Evolutionary conservation across 306 rosid species (phyloP), one percentile per base, ranked within the genome.

Genomic region (Vigna angularis): DNA sequence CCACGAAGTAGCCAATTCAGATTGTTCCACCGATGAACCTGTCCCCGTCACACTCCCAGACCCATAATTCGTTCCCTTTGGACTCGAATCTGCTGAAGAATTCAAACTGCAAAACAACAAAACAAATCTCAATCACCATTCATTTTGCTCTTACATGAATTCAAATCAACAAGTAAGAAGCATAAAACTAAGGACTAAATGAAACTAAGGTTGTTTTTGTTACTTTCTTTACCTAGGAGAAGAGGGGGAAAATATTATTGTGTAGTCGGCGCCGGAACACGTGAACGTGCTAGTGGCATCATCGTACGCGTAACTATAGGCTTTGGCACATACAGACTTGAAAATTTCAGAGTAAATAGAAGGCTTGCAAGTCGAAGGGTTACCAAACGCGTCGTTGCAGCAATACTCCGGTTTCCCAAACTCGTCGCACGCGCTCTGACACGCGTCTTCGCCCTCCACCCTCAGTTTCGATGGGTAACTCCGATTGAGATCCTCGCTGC

Each of bases 271-370:
- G 1, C 71, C 89, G 0, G 86, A 52, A 52, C 98, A 94, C 0
- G 98, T 94, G 50, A 94, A 94, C 3, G 98, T 93, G 61, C 96
- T 91, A 0, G 93, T 88, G 7, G 93, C 94, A 67, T 93, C 98
- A 48, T 94, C 98, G 12, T 84, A 94, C 0, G 98, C 98, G 34
- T 94, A 94, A 73, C 98, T 94, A 7, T 94, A 94, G 0, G 98
- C 88, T 77, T 75, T 83, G 0, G 98, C 97, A 72, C 98, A 94
- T 3, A 91, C 97, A 0, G 93, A 80, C 84, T 94, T 94, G 76
- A 94, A 94, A 53, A 94, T 65, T 56, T 88, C 51, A 0, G 98
- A 94, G 84, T 94, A 94, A 74, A 82, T 62, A 0, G 95, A 89
- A 38, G 97, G 95, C 75, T 87, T 86, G 55, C 98, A 94, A 20